Evolutionary conservation across 495 filamentous ascomycete species (phyloP), one percentile per base, ranked within the genome.

Genomic region (Daldinia grandis): DNA sequence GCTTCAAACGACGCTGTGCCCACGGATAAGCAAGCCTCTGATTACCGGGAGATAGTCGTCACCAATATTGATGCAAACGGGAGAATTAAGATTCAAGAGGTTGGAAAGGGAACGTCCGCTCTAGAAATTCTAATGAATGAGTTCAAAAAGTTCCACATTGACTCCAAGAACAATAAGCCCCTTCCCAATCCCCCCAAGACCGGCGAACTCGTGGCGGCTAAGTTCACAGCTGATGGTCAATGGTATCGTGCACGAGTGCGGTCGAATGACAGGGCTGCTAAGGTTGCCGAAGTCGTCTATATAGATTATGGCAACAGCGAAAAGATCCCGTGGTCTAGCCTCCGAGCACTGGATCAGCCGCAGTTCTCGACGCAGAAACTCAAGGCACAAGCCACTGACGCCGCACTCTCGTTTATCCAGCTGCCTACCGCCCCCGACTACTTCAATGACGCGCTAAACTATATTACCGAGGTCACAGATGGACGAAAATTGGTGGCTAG

Each of bases 291-390:
- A 79, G 89, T 99, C 5, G 78, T 94, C 14, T 99, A 97, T 81
- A 88, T 98, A 68, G 96, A 99, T 81, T 99, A 95, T 78, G 96
- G 96, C 66, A 98, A 99, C 85, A 89, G 88, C 21, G 96, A 98
- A 82, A 87, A 87, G 73, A 81, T 95, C 37, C 89, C 93, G 3
- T 98, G 93, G 93, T 87, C 88, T 9, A 82, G 84, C 50, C 88
- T 99, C 25, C 90, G 95, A 24, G 87, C 94, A 28, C 85, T 98
- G 30, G 85, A 85, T 54, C 88, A 92, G 74, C 79, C 89, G 5
- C 90, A 94, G 76, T 98, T 97, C 85, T 85, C 84, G 12, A 79
- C 85, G 15, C 87, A 91, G 78, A 93, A 90, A 78, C 89, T 99
- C 33, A 91, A 90, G 73, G 81, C 92, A 0, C 96, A 99, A 81